Evolutionary conservation across 139 green algal genomes (phyloP), one percentile per base, ranked within the genome.

Genomic region (Chlorella sp.): DNA sequence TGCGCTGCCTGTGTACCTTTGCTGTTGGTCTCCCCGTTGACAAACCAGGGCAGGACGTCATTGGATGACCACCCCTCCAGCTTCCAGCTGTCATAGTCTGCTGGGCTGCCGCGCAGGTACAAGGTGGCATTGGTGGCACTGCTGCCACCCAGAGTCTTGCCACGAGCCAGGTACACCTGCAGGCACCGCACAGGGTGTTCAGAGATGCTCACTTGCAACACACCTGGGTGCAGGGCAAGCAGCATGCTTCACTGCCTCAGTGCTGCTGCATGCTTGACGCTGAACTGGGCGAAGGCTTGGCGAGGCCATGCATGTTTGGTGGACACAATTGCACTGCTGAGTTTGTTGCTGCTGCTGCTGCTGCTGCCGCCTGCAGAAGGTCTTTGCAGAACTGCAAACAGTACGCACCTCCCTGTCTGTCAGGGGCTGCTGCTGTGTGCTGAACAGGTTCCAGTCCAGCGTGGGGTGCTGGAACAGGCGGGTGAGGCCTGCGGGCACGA

Each of bases 81-180:
- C 34, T 75, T 82, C 93, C 93, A 97, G 29, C 24, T 67, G 76
- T 97, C 91, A 64, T 97, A 97, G 83, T 97, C 93, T 0, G 74
- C 73, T 0, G 86, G 35, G 0, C 74, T 74, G 14, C 93, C 93
- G 2, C 93, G 84, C 74, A 91, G 80, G 86, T 97, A 97, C 67
- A 97, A 80, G 2, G 91, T 96, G 62, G 91, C 93, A 67, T 97
- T 97, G 59, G 92, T 96, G 75, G 79, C 83, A 3, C 82, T 90
- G 64, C 82, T 92, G 70, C 93, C 93, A 3, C 93, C 93, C 60
- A 97, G 82, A 31, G 94, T 69, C 66, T 88, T 89, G 35, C 93
- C 93, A 24, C 93, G 85, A 0, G 91, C 87, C 42, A 95, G 71
- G 76, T 97, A 96, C 68, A 95, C 79, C 82, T 92, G 80, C 35